Percentiles rank a stretch among this genome's conserved stretches.
phyloP scores from a whole-genome alignment of 305 asterid species.

The Fraxinus greggii region DNA sequence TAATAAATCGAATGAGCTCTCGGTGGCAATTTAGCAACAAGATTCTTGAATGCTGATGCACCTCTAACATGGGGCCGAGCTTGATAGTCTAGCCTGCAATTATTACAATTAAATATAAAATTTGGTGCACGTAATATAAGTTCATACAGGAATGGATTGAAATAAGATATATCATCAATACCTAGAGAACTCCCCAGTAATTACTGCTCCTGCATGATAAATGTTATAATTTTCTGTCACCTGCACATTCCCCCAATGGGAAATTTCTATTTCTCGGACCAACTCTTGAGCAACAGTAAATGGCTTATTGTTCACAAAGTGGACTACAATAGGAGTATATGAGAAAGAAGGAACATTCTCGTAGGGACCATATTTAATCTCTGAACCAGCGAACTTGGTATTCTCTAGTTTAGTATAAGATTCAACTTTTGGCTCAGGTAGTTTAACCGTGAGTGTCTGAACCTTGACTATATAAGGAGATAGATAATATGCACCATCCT shows the following conservation, averaged over 20 bases:
- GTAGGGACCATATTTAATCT: conserved; percentile 88
- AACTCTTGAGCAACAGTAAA: conserved; percentile 74
- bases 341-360: conserved; percentile 73
- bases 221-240: conserved; percentile 79
- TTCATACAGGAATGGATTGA: neutral
- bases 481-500: conserved; percentile 78
- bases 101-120: conserved; percentile 13
- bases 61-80: conserved; percentile 75
- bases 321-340: conserved; percentile 57
- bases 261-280: conserved; percentile 89
- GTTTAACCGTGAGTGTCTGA: conserved; percentile 71
- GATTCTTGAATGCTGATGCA: conserved; percentile 65
- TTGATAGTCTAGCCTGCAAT: conserved; percentile 82
- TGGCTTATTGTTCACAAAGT: conserved; percentile 71
- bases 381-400: conserved; percentile 81
- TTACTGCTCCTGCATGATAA: conserved; percentile 77
- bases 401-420: conserved; percentile 85
- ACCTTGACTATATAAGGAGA: conserved; percentile 72
- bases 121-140: neutral
- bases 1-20: conserved; percentile 92
- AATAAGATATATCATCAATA: conserved; percentile 25
- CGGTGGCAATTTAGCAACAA: conserved; percentile 75
- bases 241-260: conserved; percentile 98
- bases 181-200: conserved; percentile 93
- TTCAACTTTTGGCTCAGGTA: conserved; percentile 84